Conservation (phyloP, 345 rosid genomes). For the Physaria fendleri region DNA sequence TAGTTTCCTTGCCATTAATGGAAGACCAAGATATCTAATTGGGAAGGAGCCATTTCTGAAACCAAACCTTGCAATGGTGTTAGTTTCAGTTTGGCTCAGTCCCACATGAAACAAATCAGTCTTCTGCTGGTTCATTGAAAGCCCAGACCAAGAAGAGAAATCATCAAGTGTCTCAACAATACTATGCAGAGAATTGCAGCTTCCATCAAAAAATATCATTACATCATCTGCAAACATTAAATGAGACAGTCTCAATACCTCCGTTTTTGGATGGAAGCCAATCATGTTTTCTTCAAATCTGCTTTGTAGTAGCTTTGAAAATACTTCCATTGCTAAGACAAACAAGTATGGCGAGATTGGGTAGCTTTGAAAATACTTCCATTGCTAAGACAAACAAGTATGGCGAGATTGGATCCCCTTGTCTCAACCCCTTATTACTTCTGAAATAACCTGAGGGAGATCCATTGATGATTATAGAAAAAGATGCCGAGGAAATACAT, state of each 20-base stretch:
- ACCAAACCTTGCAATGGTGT: too few relatives aligned
- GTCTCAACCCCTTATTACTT: not conserved
- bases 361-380: not conserved
- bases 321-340: not conserved
- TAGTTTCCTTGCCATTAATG: not conserved
- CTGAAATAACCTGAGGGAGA: not conserved
- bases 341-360: accelerated
- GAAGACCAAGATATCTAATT: not conserved
- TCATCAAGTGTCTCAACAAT: not conserved
- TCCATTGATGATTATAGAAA: not conserved
- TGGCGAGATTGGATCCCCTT: not conserved
- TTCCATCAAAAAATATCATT: not conserved
- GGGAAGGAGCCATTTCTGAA: too few relatives aligned
- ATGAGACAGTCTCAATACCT: not conserved
- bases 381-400: not conserved
- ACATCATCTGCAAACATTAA: not conserved
- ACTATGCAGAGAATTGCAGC: accelerated
- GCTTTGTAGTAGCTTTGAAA: not conserved
- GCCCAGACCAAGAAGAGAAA: not conserved
- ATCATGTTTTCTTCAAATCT: accelerated
- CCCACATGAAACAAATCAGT: not conserved
- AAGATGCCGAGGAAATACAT: not conserved
- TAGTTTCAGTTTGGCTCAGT: accelerated
- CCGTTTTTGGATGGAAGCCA: not conserved
- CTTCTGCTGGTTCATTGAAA: not conserved